These are phyloP conservation scores for Eimeria maxima DNA, from an alignment of 169 alveolate species.

Conservation along the genomic window DNA sequence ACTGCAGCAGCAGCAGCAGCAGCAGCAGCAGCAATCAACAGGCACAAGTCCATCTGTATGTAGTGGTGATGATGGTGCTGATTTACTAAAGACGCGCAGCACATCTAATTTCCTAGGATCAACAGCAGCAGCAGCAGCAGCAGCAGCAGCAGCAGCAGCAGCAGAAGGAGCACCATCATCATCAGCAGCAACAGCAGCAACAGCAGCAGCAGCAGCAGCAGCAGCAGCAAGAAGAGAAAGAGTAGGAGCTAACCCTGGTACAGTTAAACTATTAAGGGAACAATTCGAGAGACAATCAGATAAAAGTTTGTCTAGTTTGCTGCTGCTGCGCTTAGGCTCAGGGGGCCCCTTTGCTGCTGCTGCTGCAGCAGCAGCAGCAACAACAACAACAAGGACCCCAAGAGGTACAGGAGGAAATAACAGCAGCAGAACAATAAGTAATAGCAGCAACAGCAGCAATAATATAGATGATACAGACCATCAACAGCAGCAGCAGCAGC, in stretches of 20 bases:
- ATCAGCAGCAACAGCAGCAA: background rate
- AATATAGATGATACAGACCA: too few relatives aligned
- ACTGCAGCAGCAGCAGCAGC: conserved; percentile 47
- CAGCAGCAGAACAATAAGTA: background rate
- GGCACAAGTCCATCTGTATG: conserved; percentile 38
- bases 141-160: background rate
- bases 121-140: background rate
- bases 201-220: background rate
- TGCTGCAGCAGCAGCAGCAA: conserved; percentile 4
- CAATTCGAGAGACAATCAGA: conserved; percentile 25
- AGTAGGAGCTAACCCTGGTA: conserved; percentile 49
- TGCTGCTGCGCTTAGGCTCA: background rate
- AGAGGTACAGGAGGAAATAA: background rate
- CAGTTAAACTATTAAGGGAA: conserved; percentile 28
- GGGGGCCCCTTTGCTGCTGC: background rate
- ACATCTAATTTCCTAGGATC: background rate
- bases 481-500: too few relatives aligned
- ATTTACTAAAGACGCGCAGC: too few relatives aligned
- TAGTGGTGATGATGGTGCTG: background rate
- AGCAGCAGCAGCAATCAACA: conserved; percentile 33
- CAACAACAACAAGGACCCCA: background rate
- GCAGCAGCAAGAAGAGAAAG: background rate
- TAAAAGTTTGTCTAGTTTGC: background rate
- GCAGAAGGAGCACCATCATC: background rate
- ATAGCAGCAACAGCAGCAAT: conserved; percentile 5